Base-by-base conservation (phyloP, 257 asterid species). In the Nicotiana noctiflora region DNA sequence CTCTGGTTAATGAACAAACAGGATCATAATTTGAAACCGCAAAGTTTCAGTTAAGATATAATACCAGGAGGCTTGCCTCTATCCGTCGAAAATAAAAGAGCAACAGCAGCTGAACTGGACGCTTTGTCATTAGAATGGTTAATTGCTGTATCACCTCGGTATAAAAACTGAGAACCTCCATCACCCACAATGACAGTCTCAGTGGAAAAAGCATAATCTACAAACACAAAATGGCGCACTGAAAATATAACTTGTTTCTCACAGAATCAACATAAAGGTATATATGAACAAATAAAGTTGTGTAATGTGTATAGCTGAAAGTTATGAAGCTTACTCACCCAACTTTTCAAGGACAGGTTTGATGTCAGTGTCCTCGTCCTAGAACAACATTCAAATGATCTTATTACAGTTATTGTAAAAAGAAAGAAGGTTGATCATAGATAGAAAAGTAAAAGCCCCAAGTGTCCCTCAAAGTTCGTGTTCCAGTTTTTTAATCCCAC, bases 111-210 rank as follows among this genome's bases (percentile, higher is more conserved):
- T 81, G 85, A 76, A 63, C 79, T 51, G 46, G 68, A 66, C 25
- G 17, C 37, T 61, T 82, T 77, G 31, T n/a, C 46, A 29, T 56
- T 64, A 37, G 76, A 65, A 76, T 59, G 77, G 75, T 62, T 64
- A 46, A 46, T 76, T 82, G 80, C n/a, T 10, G 84, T 81, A 70
- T 84, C 79, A 84, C 91, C 85, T 86, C 80, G 83, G 84, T 86
- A 91, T 80, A 87, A 82, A 83, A 86, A 87, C 34, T 82, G 80
- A 83, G 90, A 82, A 68, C 91, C 89, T 23, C 89, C 88, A 63
- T 90, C 95, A 78, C 99, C 99, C 82, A 92, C 91, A 85, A 95
- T 79, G 79, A 74, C 61, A 23, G 97, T 95, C 79, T 88, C 97
- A 76, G 61, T 75, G 25, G 97, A 60, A 76, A 95, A 91, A 77